These are phyloP conservation scores for Populus trichocarpa DNA, from an alignment of 441 rosid species.

Conservation along the genomic window DNA sequence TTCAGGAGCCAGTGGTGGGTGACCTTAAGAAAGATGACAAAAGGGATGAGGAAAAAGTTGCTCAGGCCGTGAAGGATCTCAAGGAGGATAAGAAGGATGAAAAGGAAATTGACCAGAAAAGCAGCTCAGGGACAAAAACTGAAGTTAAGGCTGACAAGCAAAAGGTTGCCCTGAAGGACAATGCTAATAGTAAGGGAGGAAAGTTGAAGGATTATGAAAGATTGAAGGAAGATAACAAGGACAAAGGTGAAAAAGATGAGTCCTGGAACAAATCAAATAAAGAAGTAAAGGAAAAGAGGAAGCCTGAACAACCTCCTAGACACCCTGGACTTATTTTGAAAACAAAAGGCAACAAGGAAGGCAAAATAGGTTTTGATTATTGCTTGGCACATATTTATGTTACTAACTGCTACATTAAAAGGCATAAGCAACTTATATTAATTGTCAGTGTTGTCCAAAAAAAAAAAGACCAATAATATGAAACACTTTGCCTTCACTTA, in stretches of 20 bases:
- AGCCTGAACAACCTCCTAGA: constrained; percentile 72
- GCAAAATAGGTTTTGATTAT: constrained; percentile 48
- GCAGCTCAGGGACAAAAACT: constrained; percentile 18
- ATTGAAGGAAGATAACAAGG: constrained; percentile 49
- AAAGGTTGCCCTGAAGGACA: constrained; percentile 36
- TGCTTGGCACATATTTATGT: background rate
- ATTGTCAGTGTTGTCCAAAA: background rate
- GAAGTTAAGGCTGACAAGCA: constrained; percentile 41
- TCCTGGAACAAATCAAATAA: constrained; percentile 38
- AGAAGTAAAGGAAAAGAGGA: constrained; percentile 66
- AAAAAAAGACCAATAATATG: background rate
- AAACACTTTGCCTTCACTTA: background rate
- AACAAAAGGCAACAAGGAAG: constrained; percentile 58
- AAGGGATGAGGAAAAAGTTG: too few species aligned
- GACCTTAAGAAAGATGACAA: constrained; percentile 10
- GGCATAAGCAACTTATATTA: background rate
- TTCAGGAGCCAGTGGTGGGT: constrained; percentile 28
- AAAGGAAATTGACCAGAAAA: constrained; percentile 32
- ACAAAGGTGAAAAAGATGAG: constrained; percentile 46
- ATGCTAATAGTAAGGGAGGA: constrained; percentile 35
- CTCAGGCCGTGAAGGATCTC: background rate
- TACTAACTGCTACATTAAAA: background rate
- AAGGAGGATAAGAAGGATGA: constrained; percentile 33
- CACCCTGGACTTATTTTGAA: constrained; percentile 82
- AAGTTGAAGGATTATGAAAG: constrained; percentile 42